Conservation (phyloP, 352 stramenopile genomes). For the Pythium guiyangense region DNA sequence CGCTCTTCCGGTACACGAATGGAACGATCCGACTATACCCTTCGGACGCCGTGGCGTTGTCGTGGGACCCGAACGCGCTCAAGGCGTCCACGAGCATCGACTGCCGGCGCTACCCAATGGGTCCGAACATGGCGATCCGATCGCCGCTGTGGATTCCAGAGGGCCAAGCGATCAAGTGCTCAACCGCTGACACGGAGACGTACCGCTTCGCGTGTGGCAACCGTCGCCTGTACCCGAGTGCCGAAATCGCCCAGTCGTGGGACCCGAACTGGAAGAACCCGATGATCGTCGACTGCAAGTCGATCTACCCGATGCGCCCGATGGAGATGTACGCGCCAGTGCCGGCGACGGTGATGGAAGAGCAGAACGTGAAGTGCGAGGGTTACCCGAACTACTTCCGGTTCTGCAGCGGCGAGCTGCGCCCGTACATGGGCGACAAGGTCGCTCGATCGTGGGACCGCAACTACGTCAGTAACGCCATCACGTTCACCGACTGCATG, state of each 20-base stretch:
- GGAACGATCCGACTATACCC: conserved; percentile 5
- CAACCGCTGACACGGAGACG: not conserved
- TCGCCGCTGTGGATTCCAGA: conserved; percentile 6
- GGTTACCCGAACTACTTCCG: not conserved
- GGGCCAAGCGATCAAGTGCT: conserved; percentile 17
- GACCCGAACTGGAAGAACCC: conserved; percentile 9
- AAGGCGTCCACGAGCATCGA: conserved; percentile 5
- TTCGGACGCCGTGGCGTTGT: conserved; percentile 10
- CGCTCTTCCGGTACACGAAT: conserved; percentile 14
- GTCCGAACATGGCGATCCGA: not conserved
- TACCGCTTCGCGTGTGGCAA: conserved; percentile 9
- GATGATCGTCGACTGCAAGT: conserved; percentile 4
- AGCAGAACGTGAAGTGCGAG: not conserved
- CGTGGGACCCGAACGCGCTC: conserved; percentile 15
- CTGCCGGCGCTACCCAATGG: conserved; percentile 12
- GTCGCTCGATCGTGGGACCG: not conserved
- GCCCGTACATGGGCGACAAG: not conserved
- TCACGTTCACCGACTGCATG: not conserved
- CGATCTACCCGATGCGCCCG: not conserved
- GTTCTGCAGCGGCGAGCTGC: not conserved
- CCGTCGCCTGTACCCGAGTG: conserved; percentile 8
- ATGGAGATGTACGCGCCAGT: not conserved
- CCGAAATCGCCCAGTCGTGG: conserved; percentile 8
- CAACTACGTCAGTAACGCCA: not conserved
- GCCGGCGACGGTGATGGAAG: not conserved